phyloP scores from a whole-genome alignment of 2,329 filamentous ascomycete genomes.

The Lecanicillium sp. region DNA sequence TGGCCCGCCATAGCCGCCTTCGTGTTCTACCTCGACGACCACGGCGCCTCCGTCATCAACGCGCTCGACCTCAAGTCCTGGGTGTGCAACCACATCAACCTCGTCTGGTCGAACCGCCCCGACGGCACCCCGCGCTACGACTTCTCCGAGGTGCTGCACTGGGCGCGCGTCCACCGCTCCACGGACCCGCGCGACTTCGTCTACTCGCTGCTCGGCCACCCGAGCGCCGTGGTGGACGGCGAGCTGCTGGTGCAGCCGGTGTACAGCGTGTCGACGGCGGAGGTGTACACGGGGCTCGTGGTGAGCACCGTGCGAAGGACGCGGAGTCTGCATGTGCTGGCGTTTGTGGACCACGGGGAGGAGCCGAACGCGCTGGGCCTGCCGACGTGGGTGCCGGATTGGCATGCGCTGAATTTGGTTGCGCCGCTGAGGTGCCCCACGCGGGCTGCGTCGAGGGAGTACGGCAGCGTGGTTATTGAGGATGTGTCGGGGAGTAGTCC shows the following conservation, averaged over 20 bases:
- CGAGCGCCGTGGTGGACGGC: slow-evolving; percentile 7
- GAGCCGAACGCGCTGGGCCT: slow-evolving; percentile 4
- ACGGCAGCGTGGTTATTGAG: background rate
- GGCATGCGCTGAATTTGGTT: slow-evolving; percentile 12
- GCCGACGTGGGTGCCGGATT: slow-evolving; percentile 13
- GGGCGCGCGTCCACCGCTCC: slow-evolving; percentile 11
- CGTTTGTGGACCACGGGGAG: slow-evolving; percentile 13
- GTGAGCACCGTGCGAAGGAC: slow-evolving; percentile 3
- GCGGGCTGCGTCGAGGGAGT: background rate
- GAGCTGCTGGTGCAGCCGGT: slow-evolving; percentile 3
- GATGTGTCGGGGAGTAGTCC: background rate
- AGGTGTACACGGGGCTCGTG: slow-evolving; percentile 10
- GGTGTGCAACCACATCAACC: slow-evolving; percentile 14
- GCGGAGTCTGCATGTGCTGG: slow-evolving; percentile 10
- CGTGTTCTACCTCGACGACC: slow-evolving; percentile 9
- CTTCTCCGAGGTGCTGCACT: slow-evolving; percentile 12
- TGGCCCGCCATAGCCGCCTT: slow-evolving; percentile 8
- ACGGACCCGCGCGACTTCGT: slow-evolving; percentile 13
- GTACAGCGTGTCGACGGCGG: slow-evolving; percentile 1
- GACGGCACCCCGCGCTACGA: slow-evolving; percentile 8
- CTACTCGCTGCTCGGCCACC: slow-evolving; percentile 13
- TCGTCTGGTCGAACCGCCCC: slow-evolving; percentile 11
- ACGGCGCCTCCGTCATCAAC: slow-evolving; percentile 14
- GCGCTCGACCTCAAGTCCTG: slow-evolving; percentile 12
- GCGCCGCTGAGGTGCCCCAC: slow-evolving; percentile 9